Evolutionary conservation across 208 protist genomes (phyloP).

Genomic region (Acanthamoeba castellanii): DNA sequence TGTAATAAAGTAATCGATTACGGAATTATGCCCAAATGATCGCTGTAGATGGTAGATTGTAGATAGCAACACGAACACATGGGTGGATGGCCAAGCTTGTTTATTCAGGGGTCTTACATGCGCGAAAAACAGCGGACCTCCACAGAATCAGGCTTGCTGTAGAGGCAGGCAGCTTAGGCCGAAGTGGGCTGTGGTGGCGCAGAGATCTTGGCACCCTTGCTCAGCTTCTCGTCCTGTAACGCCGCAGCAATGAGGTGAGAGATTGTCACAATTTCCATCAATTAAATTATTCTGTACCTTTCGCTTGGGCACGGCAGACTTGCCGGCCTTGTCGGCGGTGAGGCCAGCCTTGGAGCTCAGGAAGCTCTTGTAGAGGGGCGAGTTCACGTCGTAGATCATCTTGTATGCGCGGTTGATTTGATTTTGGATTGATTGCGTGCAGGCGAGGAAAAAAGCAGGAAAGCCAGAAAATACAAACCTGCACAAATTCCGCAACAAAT

Average conservation of each 20-base stretch:
- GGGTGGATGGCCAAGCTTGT: not conserved
- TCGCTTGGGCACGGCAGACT: slow-evolving; percentile 23
- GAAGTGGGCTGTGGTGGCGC: slow-evolving; percentile 57
- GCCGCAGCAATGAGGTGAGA: not conserved
- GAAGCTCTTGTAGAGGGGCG: slow-evolving; percentile 67
- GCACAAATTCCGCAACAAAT: too few relatives aligned
- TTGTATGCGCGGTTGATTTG: not conserved
- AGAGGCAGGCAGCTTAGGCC: not conserved
- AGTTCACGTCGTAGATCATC: slow-evolving; percentile 73
- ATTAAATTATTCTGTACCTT: not conserved
- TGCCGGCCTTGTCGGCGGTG: not conserved
- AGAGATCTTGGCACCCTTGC: slow-evolving; percentile 51
- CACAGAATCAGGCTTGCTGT: not conserved
- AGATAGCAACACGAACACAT: not conserved
- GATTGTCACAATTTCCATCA: not conserved
- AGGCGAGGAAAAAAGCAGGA: not conserved
- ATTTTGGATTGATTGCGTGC: not conserved
- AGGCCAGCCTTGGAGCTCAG: slow-evolving; percentile 40
- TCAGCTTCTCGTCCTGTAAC: slow-evolving; percentile 16
- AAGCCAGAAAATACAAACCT: not conserved
- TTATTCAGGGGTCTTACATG: not conserved
- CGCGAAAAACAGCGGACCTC: not conserved
- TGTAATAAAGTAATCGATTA: slow-evolving; percentile 30
- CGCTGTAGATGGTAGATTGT: too few relatives aligned
- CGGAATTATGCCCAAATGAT: too few relatives aligned